phyloP scores from a whole-genome alignment of 306 rosid genomes.

The Hippophae tibetana region DNA sequence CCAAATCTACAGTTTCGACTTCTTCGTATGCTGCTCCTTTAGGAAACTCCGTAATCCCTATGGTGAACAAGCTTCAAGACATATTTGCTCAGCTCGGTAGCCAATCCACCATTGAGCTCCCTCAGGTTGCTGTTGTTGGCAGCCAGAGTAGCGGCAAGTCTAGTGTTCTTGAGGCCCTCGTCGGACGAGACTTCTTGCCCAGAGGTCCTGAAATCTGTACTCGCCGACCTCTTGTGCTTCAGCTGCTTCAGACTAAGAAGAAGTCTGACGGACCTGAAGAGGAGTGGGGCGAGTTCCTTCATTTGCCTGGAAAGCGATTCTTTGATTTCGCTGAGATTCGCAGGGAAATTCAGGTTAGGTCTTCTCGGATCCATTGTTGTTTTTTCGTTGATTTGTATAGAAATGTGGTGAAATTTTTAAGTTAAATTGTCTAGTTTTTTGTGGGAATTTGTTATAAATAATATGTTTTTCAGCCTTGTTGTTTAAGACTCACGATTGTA shows the following conservation, averaged over 20 bases:
- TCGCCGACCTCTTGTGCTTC: slow-evolving; percentile 84
- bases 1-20: slow-evolving; percentile 26
- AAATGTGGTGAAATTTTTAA: not conserved
- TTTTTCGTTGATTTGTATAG: not conserved
- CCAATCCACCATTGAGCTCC: slow-evolving; percentile 88
- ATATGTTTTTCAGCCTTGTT: no score
- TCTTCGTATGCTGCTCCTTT: slow-evolving; percentile 46
- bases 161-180: slow-evolving; percentile 91
- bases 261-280: slow-evolving; percentile 53
- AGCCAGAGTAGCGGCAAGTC: slow-evolving; percentile 99
- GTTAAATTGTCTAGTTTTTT: not conserved
- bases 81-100: slow-evolving; percentile 85
- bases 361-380: not conserved
- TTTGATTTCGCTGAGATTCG: slow-evolving; percentile 81
- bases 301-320: slow-evolving; percentile 63
- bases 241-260: slow-evolving; percentile 70
- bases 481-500: no score
- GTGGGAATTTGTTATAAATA: not conserved
- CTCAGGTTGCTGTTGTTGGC: slow-evolving; percentile 95
- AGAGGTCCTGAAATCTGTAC: slow-evolving; percentile 92
- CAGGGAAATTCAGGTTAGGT: slow-evolving; percentile 76
- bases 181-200: slow-evolving; percentile 93
- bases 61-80: slow-evolving; percentile 90
- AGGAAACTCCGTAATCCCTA: slow-evolving; percentile 77
- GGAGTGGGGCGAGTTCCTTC: slow-evolving; percentile 95